Evolutionary conservation across 176 grass and related monocot genomes (phyloP), one percentile per base, ranked within the genome.

Genomic region (Avena eriantha): DNA sequence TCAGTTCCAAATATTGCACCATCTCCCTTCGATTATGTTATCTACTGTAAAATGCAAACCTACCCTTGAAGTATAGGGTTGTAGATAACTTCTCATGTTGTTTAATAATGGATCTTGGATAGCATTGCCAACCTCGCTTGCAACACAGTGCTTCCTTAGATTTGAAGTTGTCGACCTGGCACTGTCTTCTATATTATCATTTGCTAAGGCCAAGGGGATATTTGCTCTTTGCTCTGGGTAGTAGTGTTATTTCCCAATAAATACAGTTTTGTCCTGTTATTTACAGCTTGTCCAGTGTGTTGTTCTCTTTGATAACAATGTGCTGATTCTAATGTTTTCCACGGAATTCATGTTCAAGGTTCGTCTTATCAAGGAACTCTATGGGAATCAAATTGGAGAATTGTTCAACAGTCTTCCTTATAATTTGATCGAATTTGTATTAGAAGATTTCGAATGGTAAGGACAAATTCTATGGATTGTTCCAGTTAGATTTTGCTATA

Each of bases 361-460:
- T 50, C 89, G 90, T 26, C 93, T 98, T 95, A 85, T 98, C 80
- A 95, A 98, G 86, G 96, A 98, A 70, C 84, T 98, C 17, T 98
- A 95, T 55, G 96, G 96, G 48, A 92, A 95, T 54, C 96, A 98
- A 89, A 98, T 98, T 66, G 85, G 91, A 10, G 96, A 98, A 69
- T 75, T 98, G 49, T 98, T 91, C 74, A 77, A 92, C 53, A 95
- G 88, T 75, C 93, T 94, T 89, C 71, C 96, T 77, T 98, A 91
- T 46, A 94, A 94, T 72, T 86, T 95, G 86, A 88, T 98, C 71
- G 96, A 98, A 84, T 98, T 98, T 89, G 84, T 89, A 45, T 79
- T 98, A 85, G 96, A 95, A 86, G 93, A 98, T 82, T 95, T 93
- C 45, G 92, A 92, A 82, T 98, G 96, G 96, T 98, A 94, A 57